Evolutionary conservation across 2,329 filamentous ascomycete species (phyloP).

Genomic region (Beauveria scarabaeidicola): DNA sequence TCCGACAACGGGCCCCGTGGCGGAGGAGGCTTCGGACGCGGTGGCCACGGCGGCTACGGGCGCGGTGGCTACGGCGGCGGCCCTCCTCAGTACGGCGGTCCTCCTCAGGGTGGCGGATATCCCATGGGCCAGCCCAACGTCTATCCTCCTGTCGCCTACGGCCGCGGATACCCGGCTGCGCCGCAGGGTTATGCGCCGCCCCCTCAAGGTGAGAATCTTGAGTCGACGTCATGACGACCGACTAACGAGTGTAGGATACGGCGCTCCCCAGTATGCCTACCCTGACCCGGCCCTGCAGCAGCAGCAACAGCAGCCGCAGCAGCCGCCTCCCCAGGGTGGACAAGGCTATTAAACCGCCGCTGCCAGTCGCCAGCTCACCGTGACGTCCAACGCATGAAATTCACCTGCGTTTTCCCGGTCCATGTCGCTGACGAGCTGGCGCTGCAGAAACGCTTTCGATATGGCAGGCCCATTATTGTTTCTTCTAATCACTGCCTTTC

Average conservation of each 20-base stretch:
- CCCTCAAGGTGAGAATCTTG: slow-evolving; percentile 31
- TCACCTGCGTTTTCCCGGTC: neutral
- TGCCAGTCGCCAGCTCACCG: neutral
- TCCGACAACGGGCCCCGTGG: slow-evolving; percentile 67
- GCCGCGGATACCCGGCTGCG: slow-evolving; percentile 30
- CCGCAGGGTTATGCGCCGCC: slow-evolving; percentile 27
- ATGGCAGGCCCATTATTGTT: slow-evolving; percentile 6
- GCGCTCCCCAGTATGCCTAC: slow-evolving; percentile 37
- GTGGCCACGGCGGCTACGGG: slow-evolving; percentile 28
- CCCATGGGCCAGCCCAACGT: slow-evolving; percentile 26
- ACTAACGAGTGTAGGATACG: slow-evolving; percentile 25
- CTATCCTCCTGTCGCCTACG: slow-evolving; percentile 29
- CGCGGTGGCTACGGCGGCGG: slow-evolving; percentile 36
- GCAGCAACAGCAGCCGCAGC: slow-evolving; percentile 26
- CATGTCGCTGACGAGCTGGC: neutral
- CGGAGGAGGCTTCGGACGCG: slow-evolving; percentile 39
- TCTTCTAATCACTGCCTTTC: neutral
- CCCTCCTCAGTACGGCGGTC: slow-evolving; percentile 28
- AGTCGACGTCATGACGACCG: neutral
- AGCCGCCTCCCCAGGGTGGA: slow-evolving; percentile 20
- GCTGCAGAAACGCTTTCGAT: neutral
- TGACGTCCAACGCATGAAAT: neutral
- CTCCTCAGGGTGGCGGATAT: slow-evolving; percentile 30
- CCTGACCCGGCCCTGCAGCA: slow-evolving; percentile 35
- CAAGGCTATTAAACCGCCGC: slow-evolving; percentile 33